Conservation (phyloP, 257 asterid genomes). For the Fraxinus pennsylvanica region DNA sequence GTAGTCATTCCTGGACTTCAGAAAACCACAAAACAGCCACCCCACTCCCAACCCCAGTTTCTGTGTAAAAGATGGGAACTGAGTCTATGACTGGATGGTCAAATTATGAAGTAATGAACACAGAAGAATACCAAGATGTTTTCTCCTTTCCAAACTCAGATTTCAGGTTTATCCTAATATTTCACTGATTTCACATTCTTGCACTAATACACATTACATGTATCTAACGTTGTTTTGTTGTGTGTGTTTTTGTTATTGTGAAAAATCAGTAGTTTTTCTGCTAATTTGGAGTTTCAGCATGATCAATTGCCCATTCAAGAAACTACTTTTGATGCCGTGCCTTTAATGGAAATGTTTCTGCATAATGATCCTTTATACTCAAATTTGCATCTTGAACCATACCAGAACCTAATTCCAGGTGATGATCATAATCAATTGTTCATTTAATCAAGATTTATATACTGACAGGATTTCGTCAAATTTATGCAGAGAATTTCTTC, state of each 20-base stretch:
- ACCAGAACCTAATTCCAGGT: slow-evolving; percentile 41
- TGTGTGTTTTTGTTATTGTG: background rate
- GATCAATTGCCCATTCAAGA: slow-evolving; percentile 31
- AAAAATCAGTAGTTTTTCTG: slow-evolving; percentile 30
- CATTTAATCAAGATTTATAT: background rate
- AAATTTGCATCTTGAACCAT: slow-evolving; percentile 27
- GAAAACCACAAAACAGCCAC: slow-evolving; percentile 13
- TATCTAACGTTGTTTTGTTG: background rate
- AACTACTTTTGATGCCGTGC: slow-evolving; percentile 29
- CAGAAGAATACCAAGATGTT: slow-evolving; percentile 40
- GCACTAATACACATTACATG: no score
- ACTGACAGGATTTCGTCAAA: background rate
- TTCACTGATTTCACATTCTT: background rate
- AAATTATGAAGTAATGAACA: slow-evolving; percentile 34
- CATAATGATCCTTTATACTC: slow-evolving; percentile 41
- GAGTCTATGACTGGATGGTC: slow-evolving; percentile 41
- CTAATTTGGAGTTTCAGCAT: slow-evolving; percentile 22
- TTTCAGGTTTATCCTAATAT: slow-evolving; percentile 43
- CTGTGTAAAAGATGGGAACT: slow-evolving; percentile 33
- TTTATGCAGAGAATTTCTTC: slow-evolving; percentile 26
- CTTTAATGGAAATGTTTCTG: slow-evolving; percentile 29
- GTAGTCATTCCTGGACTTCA: slow-evolving; percentile 11
- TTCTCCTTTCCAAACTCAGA: slow-evolving; percentile 44
- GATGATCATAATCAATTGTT: background rate
- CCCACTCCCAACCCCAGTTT: background rate